phyloP scores from a whole-genome alignment of 2,329 filamentous ascomycete species.

The Alternaria novae-zelandiae region DNA sequence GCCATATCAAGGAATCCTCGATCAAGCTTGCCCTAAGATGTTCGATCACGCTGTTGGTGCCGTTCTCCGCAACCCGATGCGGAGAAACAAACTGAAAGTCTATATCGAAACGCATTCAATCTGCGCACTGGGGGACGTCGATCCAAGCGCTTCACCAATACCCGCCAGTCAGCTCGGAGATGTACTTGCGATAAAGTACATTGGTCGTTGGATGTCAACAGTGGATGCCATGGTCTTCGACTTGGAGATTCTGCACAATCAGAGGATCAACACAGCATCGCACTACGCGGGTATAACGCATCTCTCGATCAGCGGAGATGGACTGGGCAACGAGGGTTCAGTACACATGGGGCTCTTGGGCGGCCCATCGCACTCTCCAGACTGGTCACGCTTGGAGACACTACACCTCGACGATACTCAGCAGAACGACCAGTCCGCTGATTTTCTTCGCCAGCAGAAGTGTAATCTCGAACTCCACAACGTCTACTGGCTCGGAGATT shows the following conservation, averaged over 20 bases:
- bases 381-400: not conserved
- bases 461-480: not conserved
- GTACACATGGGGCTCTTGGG: not conserved
- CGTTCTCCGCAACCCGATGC: not conserved
- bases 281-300: not conserved
- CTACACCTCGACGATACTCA: not conserved
- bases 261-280: not conserved
- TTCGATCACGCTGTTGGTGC: not conserved
- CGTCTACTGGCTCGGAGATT: not conserved
- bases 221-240: not conserved
- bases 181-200: not conserved
- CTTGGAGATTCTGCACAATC: not conserved
- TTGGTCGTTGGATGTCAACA: not conserved
- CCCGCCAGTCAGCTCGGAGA: not conserved
- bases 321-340: not conserved
- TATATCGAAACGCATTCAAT: not conserved
- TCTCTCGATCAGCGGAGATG: not conserved
- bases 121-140: not conserved
- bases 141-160: not conserved
- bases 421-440: not conserved
- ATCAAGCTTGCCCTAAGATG: fast-evolving
- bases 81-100: not conserved
- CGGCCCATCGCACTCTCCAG: not conserved
- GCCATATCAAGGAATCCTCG: not conserved
- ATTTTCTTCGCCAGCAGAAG: not conserved